These are phyloP conservation scores for Tolypocladium ophioglossoides DNA, from an alignment of 2,329 filamentous ascomycete species.

Conservation along the genomic window DNA sequence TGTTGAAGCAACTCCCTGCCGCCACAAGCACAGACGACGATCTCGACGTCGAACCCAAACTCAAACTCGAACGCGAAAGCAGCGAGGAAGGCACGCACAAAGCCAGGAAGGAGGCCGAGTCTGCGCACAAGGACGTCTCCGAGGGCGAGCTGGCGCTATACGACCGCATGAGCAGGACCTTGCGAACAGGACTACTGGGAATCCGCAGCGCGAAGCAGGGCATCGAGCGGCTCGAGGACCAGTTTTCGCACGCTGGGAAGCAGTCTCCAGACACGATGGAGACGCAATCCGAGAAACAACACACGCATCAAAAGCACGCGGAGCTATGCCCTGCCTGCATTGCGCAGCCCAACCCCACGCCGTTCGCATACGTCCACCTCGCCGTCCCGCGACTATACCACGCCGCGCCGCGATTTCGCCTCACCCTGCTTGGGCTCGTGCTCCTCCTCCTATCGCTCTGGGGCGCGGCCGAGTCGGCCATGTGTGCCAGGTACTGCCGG, in stretches of 20 bases:
- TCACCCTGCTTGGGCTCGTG: conserved; percentile 37
- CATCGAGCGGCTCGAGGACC: conserved; percentile 46
- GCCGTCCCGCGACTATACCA: conserved; percentile 37
- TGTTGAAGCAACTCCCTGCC: conserved; percentile 14
- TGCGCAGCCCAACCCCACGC: conserved; percentile 1
- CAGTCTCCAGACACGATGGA: conserved; percentile 6
- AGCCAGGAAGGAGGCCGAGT: conserved; percentile 1
- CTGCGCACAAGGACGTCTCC: conserved; percentile 15
- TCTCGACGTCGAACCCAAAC: background rate
- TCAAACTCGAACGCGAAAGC: conserved; percentile 12
- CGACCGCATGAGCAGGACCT: conserved; percentile 39
- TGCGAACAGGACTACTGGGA: conserved; percentile 39
- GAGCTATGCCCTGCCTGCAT: conserved; percentile 9
- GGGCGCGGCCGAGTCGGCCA: conserved; percentile 41
- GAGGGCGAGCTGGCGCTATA: conserved; percentile 32
- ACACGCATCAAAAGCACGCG: conserved; percentile 3
- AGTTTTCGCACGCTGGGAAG: conserved; percentile 31
- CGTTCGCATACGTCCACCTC: conserved; percentile 28
- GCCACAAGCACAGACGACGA: conserved; percentile 8
- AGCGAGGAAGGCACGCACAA: conserved; percentile 5
- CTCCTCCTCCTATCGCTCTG: conserved; percentile 36
- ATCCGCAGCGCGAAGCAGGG: conserved; percentile 46
- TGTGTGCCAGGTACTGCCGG: conserved; percentile 44
- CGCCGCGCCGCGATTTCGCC: conserved; percentile 30
- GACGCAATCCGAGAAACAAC: background rate